Base-by-base conservation (phyloP, 106 monocot species). In the Ottelia alismoides region DNA sequence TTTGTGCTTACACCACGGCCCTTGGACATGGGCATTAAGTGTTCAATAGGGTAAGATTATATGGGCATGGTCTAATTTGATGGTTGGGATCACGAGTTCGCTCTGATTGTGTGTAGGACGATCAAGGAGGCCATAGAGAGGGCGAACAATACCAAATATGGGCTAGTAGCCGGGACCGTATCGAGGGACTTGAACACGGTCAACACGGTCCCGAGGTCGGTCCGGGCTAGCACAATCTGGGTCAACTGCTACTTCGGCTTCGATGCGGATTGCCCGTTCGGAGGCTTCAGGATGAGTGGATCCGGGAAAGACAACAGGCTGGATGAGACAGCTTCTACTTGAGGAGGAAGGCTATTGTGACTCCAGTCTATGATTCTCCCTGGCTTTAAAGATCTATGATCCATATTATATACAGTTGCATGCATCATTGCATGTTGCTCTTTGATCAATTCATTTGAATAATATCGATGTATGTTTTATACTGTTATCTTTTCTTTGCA, bases 101-200 rank as follows among this genome's bases (percentile, higher is more conserved):
- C n/a, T n/a, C n/a, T n/a, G n/a, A n/a, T n/a, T n/a, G n/a, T n/a
- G n/a, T 7, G 20, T 56, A 87, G 86, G 71, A 87, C 86, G n/a
- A 69, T 81, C 11, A 81, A 87, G 46, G 86, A 87, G 60, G 86
- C 65, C 27, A 85, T 84, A 4, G 77, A 80, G 74, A 80, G 70
- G 49, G 85, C 77, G 20, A 80, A 86, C 59, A 70, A 58, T 20
- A 86, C 74, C 2, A 74, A 56, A 31, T 86, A 74, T 27, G 85
- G 85, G 3, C 44, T 86, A 20, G 86, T 74, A 11, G 86, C 86
- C 0, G 86, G 86, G 31, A 58, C 81, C 1, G 68, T 87, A 65
- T 81, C 86, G 22, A 77, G 81, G 63, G 72, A 87, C 57, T 14
- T 87, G 28, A 69, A 87, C 71, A 72, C 44, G 20, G 70, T 67